Evolutionary conservation across 1,284 basidiomycete genomes (phyloP), one percentile per base, ranked within the genome.

Genomic region (Pascua guehoae): DNA sequence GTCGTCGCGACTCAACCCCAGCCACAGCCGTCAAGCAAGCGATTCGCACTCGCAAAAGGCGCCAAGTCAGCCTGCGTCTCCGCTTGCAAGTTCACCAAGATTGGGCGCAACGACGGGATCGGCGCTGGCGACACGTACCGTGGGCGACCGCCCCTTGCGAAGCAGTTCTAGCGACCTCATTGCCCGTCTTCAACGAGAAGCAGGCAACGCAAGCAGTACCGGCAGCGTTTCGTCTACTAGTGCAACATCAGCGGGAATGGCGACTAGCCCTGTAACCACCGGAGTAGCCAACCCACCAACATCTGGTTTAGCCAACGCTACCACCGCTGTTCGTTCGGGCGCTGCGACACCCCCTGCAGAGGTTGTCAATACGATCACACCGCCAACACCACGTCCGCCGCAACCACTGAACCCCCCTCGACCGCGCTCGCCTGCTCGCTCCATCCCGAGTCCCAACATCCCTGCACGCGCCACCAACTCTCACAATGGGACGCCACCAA

Each of bases 111-210:
- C 49, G 12, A 46, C 58, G 0, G 24, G 24, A 32, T 32, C 24
- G 24, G 41, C 56, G 0, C 45, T 53, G 8, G 24, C 50, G 5
- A 24, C 50, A 0, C 54, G 60, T 2, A 49, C 53, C 0, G 16
- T 56, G 8, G 48, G 49, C 2, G 57, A 62, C 14, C 54, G 57
- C 5, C 52, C 51, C 2, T 40, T 57, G 40, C 51, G 52, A 24
- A 62, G 57, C 44, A 58, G 60, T 24, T 62, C 57, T 5, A 62
- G 60, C 37, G 60, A 62, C 44, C 53, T 62, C 9, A 38, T 56
- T 4, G 58, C 54, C 7, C 43, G 60, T 0, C 45, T 62, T 8
- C 56, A 58, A 37, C 17, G 43, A 4, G 60, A 62, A 32, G 24
- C 24, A 32, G 24, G 24, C 24, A 32, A 32, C 24, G 3, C 24